A percentile compares a stretch with the other conserved stretches of the same genome.
Conservation (phyloP, 441 rosid species). For the Populus hybrid region DNA sequence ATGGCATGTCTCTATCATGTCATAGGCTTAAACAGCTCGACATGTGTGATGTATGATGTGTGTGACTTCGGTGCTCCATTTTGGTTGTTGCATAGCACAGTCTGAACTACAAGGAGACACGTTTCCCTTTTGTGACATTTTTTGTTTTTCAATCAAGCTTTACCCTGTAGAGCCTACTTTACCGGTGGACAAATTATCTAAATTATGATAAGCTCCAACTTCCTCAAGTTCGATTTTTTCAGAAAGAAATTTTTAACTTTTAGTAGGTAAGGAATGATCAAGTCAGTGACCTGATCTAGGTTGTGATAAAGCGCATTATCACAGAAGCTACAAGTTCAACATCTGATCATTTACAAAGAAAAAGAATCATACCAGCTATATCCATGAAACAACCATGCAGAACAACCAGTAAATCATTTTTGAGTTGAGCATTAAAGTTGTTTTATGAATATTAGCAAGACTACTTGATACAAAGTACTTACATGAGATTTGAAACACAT, state of each 20-base stretch:
- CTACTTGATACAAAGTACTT: too few relatives aligned
- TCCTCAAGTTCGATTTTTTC: background rate
- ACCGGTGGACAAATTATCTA: slow-evolving; percentile 7
- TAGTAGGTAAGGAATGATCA: slow-evolving; percentile 19
- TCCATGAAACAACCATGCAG: slow-evolving; percentile 18
- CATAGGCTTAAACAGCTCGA: slow-evolving; percentile 1
- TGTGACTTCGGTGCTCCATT: slow-evolving; percentile 19
- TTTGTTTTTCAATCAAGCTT: background rate
- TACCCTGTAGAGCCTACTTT: background rate
- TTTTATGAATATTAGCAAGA: background rate
- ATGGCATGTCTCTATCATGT: background rate
- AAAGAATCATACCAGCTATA: background rate
- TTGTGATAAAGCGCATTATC: slow-evolving; percentile 28
- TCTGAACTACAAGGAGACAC: slow-evolving; percentile 26
- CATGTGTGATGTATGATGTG: background rate
- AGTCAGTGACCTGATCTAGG: slow-evolving; percentile 6
- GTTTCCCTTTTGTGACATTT: slow-evolving; percentile 3
- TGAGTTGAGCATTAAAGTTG: background rate
- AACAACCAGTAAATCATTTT: background rate
- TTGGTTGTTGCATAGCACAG: slow-evolving; percentile 16
- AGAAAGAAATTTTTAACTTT: background rate
- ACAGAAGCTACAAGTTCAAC: slow-evolving; percentile 8
- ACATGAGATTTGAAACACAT: background rate
- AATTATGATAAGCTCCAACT: background rate
- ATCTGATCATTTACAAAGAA: background rate